phyloP scores from a whole-genome alignment of 768 basidiomycete species.

The Termitomyces eurrhizus region DNA sequence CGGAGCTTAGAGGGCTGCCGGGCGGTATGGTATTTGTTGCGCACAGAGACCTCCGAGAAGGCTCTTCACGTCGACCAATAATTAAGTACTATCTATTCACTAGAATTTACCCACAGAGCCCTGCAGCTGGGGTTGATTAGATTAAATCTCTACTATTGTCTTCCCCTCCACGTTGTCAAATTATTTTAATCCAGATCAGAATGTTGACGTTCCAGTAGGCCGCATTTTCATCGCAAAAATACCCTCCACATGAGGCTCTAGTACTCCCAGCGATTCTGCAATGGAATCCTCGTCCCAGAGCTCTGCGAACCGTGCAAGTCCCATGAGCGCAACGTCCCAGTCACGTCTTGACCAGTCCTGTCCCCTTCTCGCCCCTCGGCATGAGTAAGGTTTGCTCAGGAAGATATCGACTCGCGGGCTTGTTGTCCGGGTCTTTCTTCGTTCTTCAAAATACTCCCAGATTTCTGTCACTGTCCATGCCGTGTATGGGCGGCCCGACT shows the following conservation, averaged over 20 bases:
- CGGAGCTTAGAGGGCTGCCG: no score
- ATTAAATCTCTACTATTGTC: no score
- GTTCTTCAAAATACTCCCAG: constrained; percentile 50
- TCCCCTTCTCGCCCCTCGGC: constrained; percentile 57
- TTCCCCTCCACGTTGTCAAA: not conserved
- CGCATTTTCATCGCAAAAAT: constrained; percentile 46
- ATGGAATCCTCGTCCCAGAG: constrained; percentile 54
- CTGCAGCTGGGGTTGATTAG: no score
- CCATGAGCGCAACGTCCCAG: constrained; percentile 54
- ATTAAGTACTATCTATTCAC: no score
- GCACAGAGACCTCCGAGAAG: no score
- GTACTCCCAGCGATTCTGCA: constrained; percentile 41
- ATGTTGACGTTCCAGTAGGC: constrained; percentile 26
- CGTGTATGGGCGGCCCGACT: constrained; percentile 32
- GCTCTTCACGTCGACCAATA: no score
- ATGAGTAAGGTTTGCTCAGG: constrained; percentile 42
- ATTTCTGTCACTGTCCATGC: constrained; percentile 56
- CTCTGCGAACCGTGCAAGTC: constrained; percentile 43
- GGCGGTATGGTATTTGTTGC: no score
- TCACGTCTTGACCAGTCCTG: constrained; percentile 70
- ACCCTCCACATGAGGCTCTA: constrained; percentile 43
- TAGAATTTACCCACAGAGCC: no score
- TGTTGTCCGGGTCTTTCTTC: constrained; percentile 26
- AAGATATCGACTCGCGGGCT: constrained; percentile 52
- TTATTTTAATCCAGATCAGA: not conserved